These are phyloP conservation scores for Oryza glaberrima DNA, from an alignment of 176 grass and related monocot genomes.

Conservation along the genomic window DNA sequence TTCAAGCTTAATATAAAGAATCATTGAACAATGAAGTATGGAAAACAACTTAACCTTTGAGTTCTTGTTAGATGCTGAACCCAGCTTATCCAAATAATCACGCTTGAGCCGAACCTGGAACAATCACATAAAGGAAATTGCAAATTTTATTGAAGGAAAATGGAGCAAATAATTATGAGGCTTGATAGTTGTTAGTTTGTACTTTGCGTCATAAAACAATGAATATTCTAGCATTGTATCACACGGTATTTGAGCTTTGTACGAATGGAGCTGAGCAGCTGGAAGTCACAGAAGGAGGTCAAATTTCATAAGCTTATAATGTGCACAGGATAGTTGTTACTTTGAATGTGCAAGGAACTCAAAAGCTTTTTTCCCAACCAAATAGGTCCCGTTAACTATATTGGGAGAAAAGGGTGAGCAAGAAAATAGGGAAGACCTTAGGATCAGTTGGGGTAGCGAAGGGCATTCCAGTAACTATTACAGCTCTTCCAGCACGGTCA, in stretches of 20 bases:
- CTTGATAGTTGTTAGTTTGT: background rate
- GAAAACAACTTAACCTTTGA: conserved; percentile 53
- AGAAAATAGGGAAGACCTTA: conserved; percentile 63
- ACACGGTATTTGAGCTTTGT: background rate
- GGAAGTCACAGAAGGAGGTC: conserved; percentile 4
- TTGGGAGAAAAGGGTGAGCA: conserved; percentile 14
- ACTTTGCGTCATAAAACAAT: conserved; percentile 20
- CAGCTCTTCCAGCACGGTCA: conserved; percentile 93
- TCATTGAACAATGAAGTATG: conserved; percentile 4
- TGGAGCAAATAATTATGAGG: background rate
- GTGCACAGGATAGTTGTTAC: background rate
- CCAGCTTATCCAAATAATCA: conserved; percentile 84
- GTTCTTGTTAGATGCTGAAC: conserved; percentile 52
- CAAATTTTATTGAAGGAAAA: conserved; percentile 19
- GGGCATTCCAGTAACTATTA: conserved; percentile 92
- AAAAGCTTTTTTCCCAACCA: background rate
- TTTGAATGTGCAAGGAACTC: background rate
- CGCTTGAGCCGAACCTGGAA: conserved; percentile 91
- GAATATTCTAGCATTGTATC: background rate
- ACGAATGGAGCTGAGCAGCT: background rate
- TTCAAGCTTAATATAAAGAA: background rate
- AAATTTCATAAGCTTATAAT: background rate
- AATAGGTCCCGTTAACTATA: background rate
- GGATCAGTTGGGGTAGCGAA: conserved; percentile 84
- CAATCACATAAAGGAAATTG: conserved; percentile 22